Base-by-base conservation (phyloP, 1,139 yeast species). In the Candida sp. region DNA sequence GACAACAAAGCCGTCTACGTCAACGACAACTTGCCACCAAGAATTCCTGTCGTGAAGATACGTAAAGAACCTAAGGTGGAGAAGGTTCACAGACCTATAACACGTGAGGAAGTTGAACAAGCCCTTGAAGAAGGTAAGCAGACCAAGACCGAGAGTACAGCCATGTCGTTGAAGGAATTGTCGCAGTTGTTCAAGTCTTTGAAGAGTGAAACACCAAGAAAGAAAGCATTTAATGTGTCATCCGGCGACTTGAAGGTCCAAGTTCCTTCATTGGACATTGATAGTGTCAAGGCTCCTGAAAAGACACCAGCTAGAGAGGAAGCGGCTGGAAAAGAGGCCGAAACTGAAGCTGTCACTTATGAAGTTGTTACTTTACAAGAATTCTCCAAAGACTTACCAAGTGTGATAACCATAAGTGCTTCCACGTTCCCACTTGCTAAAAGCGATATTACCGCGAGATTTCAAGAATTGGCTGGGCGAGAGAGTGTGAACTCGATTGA, bases 1-100 rank as follows among this genome's bases (percentile, higher is more conserved):
- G 63, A 74, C 54, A 86, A 89, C 59, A 88, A 90, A 45, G 97
- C 97, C 3, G 81, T 83, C 37, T 89, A 88, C 63, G 77, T 88
- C 32, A 66, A 81, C 35, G 72, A 76, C 43, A 81, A 77, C 12
- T 73, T 78, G 52, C 79, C 81, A 6, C 87, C 90, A 44, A 75
- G 77, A 49, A 80, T 89, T 49, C 89, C 90, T 1, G 83, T 87
- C 28, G 87, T 84, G 17, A 17, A 17, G 17, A 17, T 17, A 17
- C 17, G 17, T 7, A 49, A 48, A 28, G 48, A 42, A 17, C 26
- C 42, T 26, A 44, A 37, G 45, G 47, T 37, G 35, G 28, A 44
- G 43, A 45, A 48, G 33, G 35, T 25, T 37, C 40, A 40, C 26
- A 11, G 17, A 39, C 9, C 26, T 17, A 17, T 17, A 17, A 1